phyloP scores from a whole-genome alignment of 169 alveolate genomes.

The Plasmodium fragile region DNA sequence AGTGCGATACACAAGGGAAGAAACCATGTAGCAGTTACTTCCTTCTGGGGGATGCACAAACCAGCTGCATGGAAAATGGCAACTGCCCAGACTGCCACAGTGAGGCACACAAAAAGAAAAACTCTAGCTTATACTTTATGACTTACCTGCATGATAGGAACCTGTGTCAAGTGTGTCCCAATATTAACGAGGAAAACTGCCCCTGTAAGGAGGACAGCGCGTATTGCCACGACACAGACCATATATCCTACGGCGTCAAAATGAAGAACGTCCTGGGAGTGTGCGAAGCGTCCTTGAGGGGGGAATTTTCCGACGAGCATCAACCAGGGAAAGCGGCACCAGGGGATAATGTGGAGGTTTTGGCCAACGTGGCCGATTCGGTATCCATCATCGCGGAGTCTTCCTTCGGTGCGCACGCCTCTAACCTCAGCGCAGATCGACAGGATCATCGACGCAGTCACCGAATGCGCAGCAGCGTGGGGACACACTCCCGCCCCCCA shows the following conservation, averaged over 20 bases:
- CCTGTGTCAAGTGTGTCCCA: constrained; percentile 25
- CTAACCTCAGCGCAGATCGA: background rate
- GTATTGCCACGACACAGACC: constrained; percentile 50
- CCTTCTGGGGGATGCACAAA: background rate
- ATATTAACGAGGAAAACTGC: constrained; percentile 14
- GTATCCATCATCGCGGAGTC: background rate
- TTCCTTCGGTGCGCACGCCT: background rate
- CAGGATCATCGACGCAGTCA: background rate
- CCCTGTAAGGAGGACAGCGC: constrained; percentile 2
- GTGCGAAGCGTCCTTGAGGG: background rate
- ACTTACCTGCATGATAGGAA: constrained; percentile 25
- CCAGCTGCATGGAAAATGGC: background rate
- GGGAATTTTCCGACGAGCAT: background rate
- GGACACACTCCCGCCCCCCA: background rate
- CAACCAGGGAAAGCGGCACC: background rate
- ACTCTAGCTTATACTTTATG: constrained; percentile 14
- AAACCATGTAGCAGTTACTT: constrained; percentile 31
- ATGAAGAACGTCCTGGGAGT: background rate
- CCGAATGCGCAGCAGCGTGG: background rate
- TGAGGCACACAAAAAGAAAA: constrained; percentile 41
- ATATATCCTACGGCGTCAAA: constrained; percentile 17
- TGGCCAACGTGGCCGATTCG: background rate
- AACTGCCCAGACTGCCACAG: constrained; percentile 26
- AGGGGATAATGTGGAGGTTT: background rate
- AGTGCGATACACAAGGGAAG: background rate